Conservation (phyloP, 2,329 filamentous ascomycete genomes). For the Domatiomyces catenatus region DNA sequence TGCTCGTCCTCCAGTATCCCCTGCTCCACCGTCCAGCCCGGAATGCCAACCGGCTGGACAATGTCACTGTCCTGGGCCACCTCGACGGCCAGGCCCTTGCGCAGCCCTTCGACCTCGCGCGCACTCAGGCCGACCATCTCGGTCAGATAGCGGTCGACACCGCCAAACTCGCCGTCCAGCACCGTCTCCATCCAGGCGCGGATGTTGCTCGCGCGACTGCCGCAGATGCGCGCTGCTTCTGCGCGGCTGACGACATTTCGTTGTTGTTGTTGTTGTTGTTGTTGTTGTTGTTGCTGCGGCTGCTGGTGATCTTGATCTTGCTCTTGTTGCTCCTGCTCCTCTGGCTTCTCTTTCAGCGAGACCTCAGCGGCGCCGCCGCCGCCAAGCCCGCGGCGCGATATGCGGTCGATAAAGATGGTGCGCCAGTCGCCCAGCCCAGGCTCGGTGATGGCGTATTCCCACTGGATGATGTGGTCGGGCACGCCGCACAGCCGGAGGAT, state of each 20-base stretch:
- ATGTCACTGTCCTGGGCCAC: conserved; percentile 24
- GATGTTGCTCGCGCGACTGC: conserved; percentile 15
- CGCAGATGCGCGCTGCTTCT: conserved; percentile 15
- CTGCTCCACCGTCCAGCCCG: conserved; percentile 13
- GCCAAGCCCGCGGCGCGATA: conserved; percentile 9
- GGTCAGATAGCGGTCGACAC: conserved; percentile 12
- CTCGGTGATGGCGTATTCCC: conserved; percentile 55
- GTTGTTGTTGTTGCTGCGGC: neutral
- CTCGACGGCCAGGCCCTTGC: conserved; percentile 8
- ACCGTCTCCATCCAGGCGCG: conserved; percentile 13
- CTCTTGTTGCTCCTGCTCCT: neutral
- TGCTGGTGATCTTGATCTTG: neutral
- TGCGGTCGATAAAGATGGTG: conserved; percentile 14
- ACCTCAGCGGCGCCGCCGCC: neutral
- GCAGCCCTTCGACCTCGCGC: conserved; percentile 12
- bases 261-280: neutral
- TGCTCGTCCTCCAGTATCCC: conserved; percentile 7
- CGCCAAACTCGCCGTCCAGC: conserved; percentile 15
- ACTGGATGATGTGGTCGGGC: conserved; percentile 41
- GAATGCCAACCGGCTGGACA: conserved; percentile 32
- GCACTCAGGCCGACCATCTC: conserved; percentile 12
- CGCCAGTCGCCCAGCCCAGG: conserved; percentile 34
- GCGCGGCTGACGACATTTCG: conserved; percentile 7
- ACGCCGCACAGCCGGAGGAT: conserved; percentile 51
- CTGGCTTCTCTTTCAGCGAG: neutral